Conservation (phyloP, 2,329 filamentous ascomycete genomes). For the Dothistroma septosporum region DNA sequence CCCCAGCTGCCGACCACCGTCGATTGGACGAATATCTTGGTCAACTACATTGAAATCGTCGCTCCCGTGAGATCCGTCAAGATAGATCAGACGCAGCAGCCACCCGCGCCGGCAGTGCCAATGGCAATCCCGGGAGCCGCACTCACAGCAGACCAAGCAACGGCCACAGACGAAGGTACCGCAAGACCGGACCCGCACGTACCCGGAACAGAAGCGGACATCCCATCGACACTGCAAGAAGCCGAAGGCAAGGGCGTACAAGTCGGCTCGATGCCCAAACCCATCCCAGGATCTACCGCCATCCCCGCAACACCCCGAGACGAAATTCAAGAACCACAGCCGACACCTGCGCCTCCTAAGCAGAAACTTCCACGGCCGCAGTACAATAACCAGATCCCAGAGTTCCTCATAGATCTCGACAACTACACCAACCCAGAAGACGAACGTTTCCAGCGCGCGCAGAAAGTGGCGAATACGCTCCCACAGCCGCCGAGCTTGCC, state of each 20-base stretch:
- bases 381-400: constrained; percentile 73
- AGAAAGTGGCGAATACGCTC: constrained; percentile 70
- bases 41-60: constrained; percentile 92
- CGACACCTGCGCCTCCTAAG: constrained; percentile 21
- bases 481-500: constrained; percentile 80
- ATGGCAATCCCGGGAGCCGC: constrained; percentile 31
- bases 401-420: constrained; percentile 82
- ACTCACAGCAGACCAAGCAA: constrained; percentile 23
- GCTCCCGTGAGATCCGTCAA: constrained; percentile 25
- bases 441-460: constrained; percentile 67
- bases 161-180: constrained; percentile 19
- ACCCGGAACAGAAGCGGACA: constrained; percentile 24
- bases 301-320: constrained; percentile 9
- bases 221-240: constrained; percentile 18
- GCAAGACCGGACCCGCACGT: constrained; percentile 48
- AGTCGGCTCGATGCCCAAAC: constrained; percentile 8
- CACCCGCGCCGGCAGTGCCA: constrained; percentile 29
- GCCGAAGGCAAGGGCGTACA: constrained; percentile 18
- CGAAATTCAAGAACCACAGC: constrained; percentile 12
- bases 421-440: constrained; percentile 58
- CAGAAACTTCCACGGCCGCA: constrained; percentile 46
- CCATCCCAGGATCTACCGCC: constrained; percentile 8
- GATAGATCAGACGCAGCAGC: constrained; percentile 20
- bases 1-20: constrained; percentile 87
- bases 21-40: constrained; percentile 94